Percentiles rank a stretch among this genome's conserved stretches.
phyloP scores from a whole-genome alignment of 192 early-diverging fungal species.

The Coemansia sp. region DNA sequence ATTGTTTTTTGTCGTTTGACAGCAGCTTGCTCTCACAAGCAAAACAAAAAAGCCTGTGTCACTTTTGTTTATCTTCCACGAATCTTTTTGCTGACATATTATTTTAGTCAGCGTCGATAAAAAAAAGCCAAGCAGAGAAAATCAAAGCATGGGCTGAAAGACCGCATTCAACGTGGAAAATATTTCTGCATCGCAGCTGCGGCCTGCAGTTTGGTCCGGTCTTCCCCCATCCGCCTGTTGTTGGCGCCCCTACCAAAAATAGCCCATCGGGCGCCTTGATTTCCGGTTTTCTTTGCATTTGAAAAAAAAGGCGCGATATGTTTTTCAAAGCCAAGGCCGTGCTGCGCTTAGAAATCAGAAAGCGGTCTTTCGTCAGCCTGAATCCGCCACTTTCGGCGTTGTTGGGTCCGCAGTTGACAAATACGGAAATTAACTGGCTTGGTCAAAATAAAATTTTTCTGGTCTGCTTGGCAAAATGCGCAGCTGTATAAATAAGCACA shows the following conservation, averaged over 20 bases:
- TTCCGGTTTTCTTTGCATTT: not conserved
- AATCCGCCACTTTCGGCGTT: not conserved
- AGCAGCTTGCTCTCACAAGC: not conserved
- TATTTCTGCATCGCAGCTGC: not conserved
- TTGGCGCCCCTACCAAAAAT: not conserved
- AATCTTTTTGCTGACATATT: not conserved
- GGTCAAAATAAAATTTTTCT: not conserved
- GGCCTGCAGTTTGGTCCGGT: not conserved
- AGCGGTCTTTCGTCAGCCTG: not conserved
- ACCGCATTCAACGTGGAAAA: not conserved
- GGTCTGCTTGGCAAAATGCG: not conserved
- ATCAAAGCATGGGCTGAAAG: not conserved
- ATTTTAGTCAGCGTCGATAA: not conserved
- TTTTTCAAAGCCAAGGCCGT: not conserved
- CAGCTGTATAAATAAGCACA: not conserved
- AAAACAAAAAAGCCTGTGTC: not conserved
- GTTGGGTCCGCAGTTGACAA: not conserved
- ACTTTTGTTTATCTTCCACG: no score
- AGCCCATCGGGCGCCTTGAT: not conserved
- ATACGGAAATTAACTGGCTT: not conserved
- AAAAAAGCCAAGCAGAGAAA: not conserved
- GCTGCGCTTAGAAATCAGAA: constrained; percentile 2
- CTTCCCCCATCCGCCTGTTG: not conserved
- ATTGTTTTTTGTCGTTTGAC: not conserved
- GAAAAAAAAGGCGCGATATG: not conserved